Evolutionary conservation across 2,329 filamentous ascomycete species (phyloP), one percentile per base, ranked within the genome.

Genomic region (Colletotrichum camelliae): DNA sequence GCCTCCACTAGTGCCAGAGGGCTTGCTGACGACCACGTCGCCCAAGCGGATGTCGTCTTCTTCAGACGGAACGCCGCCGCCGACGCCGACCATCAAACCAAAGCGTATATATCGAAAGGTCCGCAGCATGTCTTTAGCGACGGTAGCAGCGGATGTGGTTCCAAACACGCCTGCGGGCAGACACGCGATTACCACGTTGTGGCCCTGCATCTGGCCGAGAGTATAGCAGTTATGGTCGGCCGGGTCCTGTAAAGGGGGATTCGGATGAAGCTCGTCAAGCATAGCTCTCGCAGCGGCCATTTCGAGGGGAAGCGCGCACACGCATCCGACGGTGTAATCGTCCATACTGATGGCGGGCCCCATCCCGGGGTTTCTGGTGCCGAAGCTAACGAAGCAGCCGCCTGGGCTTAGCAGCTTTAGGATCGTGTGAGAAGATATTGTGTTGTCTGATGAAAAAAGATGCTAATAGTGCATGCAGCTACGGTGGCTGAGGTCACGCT

Each of bases 121-220:
- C 12, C 65, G 76, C 1, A 81, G 64, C 79, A 85, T 81, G 43
- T 81, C 70, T 15, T 67, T 78, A 1, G 79, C 82, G 7, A 81
- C 82, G 12, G n/a, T 77, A 1, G 82, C 80, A 0, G 83, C 81
- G 24, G 77, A 76, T 4, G 16, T 68, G 4, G 76, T 79, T 1
- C 83, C 83, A 52, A 82, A 82, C 9, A 78, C 70, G 16, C 78
- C 81, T 10, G 78, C 72, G 0, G 83, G 81, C 9, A 84, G 61
- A 4, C 70, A 77, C 7, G 80, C 78, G 12, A 87, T 81, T 24
- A 84, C 84, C 9, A 86, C 77, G 48, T 86, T 83, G 71, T 86
- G 84, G 12, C 43, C 27, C 13, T 70, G 68, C 16, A 80, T 77
- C 9, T 62, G 52, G 27, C 80, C 81, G 37, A 80, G 75, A 1